Base-by-base conservation (phyloP, 2,329 filamentous ascomycete genomes). In the Paradendryphiella salina region DNA sequence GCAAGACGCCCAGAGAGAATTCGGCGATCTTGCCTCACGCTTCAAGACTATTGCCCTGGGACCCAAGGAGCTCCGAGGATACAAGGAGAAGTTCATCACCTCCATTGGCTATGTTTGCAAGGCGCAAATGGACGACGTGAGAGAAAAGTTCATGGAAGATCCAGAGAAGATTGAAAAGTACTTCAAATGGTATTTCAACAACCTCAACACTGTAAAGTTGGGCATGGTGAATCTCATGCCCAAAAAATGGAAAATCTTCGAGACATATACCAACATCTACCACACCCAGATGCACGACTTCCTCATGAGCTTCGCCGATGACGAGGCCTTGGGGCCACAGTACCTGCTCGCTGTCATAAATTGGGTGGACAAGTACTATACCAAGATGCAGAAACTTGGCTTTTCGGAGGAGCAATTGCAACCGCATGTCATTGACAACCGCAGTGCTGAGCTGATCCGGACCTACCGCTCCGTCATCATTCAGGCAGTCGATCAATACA, bases 131-230 rank as follows among this genome's bases (percentile, higher is more conserved):
- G 84, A 85, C 10, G 80, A 84, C 52, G 82, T 85, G 33, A 84
- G 85, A 51, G 83, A 88, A 46, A 82, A 85, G 38, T 97, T 99
- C 72, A 76, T 93, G 45, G 88, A 87, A 31, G 90, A 97, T 67
- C 89, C 94, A 0, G 82, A 86, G 41, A 85, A 84, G 64, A 80
- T 99, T 38, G 89, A 95, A 58, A 96, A 96, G 78, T 85, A 84
- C 59, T 84, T 96, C 75, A 89, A 89, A 67, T 99, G 94, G 94
- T 99, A 86, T 75, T 99, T 97, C 78, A 96, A 97, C 76, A 93
- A 99, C 72, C 82, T 99, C 31, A 96, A 95, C 73, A 91, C 90
- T 3, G 93, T 96, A 68, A 91, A 93, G 73, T 82, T 95, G 56
- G 93, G 94, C 67, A 96, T 99, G 89, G 84, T 88, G 53, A 84